Conservation (phyloP, 352 stramenopile genomes). For the Phytophthora foliorum region DNA sequence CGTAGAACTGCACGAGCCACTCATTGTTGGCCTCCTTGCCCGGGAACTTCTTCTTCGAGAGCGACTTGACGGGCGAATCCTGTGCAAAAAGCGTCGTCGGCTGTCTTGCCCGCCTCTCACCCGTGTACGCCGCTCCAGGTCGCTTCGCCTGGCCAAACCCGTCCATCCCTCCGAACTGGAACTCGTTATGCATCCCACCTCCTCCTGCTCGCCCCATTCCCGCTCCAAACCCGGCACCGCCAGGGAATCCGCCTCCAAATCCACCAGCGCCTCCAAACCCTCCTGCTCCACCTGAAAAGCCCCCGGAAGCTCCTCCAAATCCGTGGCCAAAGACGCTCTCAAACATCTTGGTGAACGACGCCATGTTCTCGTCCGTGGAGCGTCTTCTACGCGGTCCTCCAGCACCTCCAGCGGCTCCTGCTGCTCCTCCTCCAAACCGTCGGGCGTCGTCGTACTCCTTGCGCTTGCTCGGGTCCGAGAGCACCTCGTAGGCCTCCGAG, state of each 20-base stretch:
- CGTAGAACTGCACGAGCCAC: slow-evolving; percentile 89
- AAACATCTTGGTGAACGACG: slow-evolving; percentile 90
- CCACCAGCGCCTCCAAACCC: slow-evolving; percentile 38
- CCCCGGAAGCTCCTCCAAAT: slow-evolving; percentile 43
- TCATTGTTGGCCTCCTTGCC: slow-evolving; percentile 76
- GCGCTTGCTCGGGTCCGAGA: slow-evolving; percentile 91
- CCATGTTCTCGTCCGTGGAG: slow-evolving; percentile 68
- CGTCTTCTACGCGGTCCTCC: slow-evolving; percentile 37
- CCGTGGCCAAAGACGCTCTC: slow-evolving; percentile 86
- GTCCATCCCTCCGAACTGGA: slow-evolving; percentile 86
- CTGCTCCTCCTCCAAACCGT: slow-evolving; percentile 41
- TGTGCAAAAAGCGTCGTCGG: slow-evolving; percentile 65
- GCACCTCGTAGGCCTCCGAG: slow-evolving; percentile 93
- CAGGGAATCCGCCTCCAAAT: slow-evolving; percentile 42
- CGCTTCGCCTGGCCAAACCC: slow-evolving; percentile 65
- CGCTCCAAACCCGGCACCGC: slow-evolving; percentile 26
- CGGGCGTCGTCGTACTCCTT: slow-evolving; percentile 91
- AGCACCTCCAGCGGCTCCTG: slow-evolving; percentile 30
- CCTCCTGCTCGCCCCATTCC: slow-evolving; percentile 28
- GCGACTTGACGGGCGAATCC: slow-evolving; percentile 61
- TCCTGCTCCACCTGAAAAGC: slow-evolving; percentile 38
- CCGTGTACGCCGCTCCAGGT: slow-evolving; percentile 28
- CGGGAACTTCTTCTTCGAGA: slow-evolving; percentile 84
- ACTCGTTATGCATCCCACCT: slow-evolving; percentile 65
- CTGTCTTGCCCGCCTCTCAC: slow-evolving; percentile 23